phyloP scores from a whole-genome alignment of 1,284 basidiomycete species.

The Cutaneotrichosporon mucoides region DNA sequence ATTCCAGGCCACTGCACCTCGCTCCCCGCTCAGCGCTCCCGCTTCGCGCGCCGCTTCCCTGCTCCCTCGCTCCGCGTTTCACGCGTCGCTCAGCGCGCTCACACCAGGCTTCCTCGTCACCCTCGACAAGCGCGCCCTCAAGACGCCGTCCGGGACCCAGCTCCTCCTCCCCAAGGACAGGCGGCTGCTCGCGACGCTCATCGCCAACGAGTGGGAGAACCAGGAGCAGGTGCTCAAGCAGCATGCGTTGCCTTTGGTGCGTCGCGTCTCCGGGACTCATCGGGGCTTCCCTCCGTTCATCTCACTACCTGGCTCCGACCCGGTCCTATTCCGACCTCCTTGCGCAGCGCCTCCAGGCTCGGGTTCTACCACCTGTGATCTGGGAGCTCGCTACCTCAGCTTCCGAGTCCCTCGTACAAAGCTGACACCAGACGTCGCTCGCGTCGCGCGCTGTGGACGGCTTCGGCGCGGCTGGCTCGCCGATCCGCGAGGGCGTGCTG shows the following conservation, averaged over 20 bases:
- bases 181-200: slow-evolving; percentile 69
- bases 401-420: not conserved
- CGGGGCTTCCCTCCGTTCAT: too few species aligned
- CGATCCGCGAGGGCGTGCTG: slow-evolving; percentile 62
- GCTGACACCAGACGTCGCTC: slow-evolving; percentile 68
- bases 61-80: not conserved
- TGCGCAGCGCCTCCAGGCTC: too few species aligned
- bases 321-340: too few species aligned
- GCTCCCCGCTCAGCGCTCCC: too few species aligned
- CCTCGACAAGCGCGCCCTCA: slow-evolving; percentile 78
- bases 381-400: too few species aligned
- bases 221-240: slow-evolving; percentile 82
- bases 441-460: slow-evolving; percentile 84
- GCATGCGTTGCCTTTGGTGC: slow-evolving; percentile 84
- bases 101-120: slow-evolving; percentile 61
- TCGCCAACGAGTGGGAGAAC: slow-evolving; percentile 95
- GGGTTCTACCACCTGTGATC: too few species aligned
- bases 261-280: slow-evolving; percentile 25
- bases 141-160: slow-evolving; percentile 76
- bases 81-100: not conserved
- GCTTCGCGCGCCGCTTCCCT: too few species aligned
- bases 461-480: slow-evolving; percentile 54
- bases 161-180: slow-evolving; percentile 70
- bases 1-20: too few species aligned
- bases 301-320: too few species aligned